Conservation (phyloP, 176 grass and related monocot species). For the Alopecurus myosuroides region DNA sequence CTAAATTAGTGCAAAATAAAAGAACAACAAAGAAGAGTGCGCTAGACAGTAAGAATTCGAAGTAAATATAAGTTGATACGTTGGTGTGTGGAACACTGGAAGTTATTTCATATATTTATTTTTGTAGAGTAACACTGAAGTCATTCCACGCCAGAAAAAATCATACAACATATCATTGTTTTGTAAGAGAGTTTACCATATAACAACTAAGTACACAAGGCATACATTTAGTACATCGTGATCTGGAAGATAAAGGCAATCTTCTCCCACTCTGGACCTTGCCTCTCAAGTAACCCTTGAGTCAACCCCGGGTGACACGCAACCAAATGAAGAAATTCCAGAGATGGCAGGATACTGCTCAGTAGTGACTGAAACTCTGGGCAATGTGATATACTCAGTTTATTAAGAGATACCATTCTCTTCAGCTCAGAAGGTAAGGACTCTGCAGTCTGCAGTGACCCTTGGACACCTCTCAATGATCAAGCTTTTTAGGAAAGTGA, state of each 20-base stretch:
- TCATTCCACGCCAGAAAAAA: neutral
- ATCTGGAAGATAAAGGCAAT: slow-evolving; percentile 12
- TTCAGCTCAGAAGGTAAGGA: slow-evolving; percentile 23
- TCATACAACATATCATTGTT: neutral
- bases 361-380: slow-evolving; percentile 26
- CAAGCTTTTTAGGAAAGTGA: slow-evolving; percentile 25
- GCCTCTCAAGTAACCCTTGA: neutral
- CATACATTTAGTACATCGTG: neutral
- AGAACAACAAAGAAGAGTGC: neutral
- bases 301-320: slow-evolving; percentile 17
- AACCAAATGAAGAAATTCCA: slow-evolving; percentile 31
- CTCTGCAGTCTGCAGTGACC: neutral
- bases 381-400: slow-evolving; percentile 32
- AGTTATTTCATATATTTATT: neutral
- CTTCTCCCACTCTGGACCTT: slow-evolving; percentile 38
- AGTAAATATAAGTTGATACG: neutral
- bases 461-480: slow-evolving; percentile 33
- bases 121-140: neutral
- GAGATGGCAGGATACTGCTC: neutral
- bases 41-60: neutral
- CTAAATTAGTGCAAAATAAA: neutral
- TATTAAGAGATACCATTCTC: slow-evolving; percentile 28
- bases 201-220: neutral
- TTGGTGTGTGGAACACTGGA: neutral
- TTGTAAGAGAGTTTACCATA: neutral